phyloP scores from a whole-genome alignment of 805 yeast species.

The Geotrichum ghanense region DNA sequence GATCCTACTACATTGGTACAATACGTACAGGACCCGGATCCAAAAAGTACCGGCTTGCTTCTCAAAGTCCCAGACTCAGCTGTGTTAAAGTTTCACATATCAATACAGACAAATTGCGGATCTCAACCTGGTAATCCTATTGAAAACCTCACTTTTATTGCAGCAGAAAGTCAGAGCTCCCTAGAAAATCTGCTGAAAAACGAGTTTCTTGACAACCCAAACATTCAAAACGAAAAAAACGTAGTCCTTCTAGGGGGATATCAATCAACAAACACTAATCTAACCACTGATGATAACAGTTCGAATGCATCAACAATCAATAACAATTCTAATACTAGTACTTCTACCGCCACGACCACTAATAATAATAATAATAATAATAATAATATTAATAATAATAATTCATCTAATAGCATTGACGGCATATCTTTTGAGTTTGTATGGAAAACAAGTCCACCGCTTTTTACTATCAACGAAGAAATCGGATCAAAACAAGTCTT shows the following conservation, averaged over 20 bases:
- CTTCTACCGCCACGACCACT: background rate
- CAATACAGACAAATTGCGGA: conserved; percentile 3
- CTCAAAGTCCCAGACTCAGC: conserved; percentile 13
- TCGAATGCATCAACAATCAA: too few relatives aligned
- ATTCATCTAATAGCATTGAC: conserved; percentile 4
- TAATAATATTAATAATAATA: background rate
- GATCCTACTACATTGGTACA: background rate
- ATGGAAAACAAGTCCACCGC: conserved; percentile 23
- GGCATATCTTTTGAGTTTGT: conserved; percentile 19
- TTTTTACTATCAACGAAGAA: conserved; percentile 5
- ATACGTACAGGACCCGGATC: conserved; percentile 10
- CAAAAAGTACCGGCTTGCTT: conserved; percentile 7
- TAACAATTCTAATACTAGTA: too few relatives aligned
- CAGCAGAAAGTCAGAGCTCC: conserved; percentile 16
- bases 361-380: conserved; percentile 1
- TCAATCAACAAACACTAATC: too few relatives aligned
- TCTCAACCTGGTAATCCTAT: conserved; percentile 9
- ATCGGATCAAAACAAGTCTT: conserved; percentile 23
- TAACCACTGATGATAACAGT: conserved; percentile 8
- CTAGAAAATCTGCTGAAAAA: conserved; percentile 24
- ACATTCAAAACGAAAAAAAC: conserved; percentile 28
- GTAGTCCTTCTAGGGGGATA: conserved; percentile 28
- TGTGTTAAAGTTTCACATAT: conserved; percentile 11
- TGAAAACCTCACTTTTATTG: conserved; percentile 24
- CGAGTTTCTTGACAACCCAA: conserved; percentile 27